Conservation (phyloP, 129 eudicot species). For the Arctium minus region DNA sequence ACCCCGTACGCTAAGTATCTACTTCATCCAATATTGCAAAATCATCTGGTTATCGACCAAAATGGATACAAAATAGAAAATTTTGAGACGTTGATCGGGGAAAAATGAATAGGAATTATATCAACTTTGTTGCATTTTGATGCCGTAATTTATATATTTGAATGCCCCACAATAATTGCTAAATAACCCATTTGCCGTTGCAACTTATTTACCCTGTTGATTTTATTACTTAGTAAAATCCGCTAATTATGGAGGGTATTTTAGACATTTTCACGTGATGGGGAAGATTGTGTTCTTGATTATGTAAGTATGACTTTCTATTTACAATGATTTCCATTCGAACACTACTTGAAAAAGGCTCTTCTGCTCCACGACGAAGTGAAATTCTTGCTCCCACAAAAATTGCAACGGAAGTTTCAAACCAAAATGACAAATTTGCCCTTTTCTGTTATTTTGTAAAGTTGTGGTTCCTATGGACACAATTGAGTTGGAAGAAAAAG, state of each 20-base stretch:
- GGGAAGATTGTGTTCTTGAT: not conserved
- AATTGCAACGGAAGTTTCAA: not conserved
- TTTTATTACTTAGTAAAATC: no score
- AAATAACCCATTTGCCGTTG: not conserved
- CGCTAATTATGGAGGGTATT: not conserved
- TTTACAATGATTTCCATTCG: not conserved
- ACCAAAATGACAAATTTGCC: not conserved
- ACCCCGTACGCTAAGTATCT: not conserved
- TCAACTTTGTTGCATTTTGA: no score
- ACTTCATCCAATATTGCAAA: no score
- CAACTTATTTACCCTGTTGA: not conserved
- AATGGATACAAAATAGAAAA: no score
- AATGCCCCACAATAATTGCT: not conserved
- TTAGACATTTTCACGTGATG: not conserved
- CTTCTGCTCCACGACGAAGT: not conserved
- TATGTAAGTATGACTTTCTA: not conserved
- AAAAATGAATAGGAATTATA: no score
- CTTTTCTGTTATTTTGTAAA: not conserved
- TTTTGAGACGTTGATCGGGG: no score
- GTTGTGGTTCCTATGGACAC: not conserved
- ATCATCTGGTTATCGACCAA: not conserved
- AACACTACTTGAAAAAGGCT: not conserved
- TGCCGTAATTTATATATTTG: no score
- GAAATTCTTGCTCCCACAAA: not conserved
- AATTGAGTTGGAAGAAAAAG: not conserved